Percentiles rank a stretch among this genome's conserved stretches.
These are phyloP conservation scores for Carallia pectinifolia DNA, from an alignment of 345 rosid species.

Conservation along the genomic window DNA sequence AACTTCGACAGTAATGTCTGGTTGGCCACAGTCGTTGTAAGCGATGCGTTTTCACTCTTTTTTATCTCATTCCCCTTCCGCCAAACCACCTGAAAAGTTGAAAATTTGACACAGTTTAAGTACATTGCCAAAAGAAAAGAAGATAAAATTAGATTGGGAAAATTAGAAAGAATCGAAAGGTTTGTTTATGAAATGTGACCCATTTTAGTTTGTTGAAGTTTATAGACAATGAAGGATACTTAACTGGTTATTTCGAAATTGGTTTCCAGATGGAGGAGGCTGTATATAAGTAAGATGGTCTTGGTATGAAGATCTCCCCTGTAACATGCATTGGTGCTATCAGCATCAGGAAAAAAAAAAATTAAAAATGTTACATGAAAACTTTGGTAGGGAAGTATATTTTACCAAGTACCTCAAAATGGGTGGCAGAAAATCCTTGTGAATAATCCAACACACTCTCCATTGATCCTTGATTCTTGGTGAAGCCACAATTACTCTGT, in stretches of 20 bases:
- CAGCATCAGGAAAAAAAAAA: conserved; percentile 6
- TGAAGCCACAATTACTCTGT: conserved; percentile 40
- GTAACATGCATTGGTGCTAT: conserved; percentile 13
- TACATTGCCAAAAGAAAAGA: background rate
- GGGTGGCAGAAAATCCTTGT: conserved; percentile 65
- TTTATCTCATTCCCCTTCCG: conserved; percentile 22
- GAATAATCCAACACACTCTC: conserved; percentile 59
- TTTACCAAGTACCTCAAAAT: conserved; percentile 50
- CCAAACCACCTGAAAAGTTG: conserved; percentile 44
- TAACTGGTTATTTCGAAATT: conserved; percentile 51
- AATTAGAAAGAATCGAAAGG: background rate
- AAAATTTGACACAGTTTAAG: conserved; percentile 7
- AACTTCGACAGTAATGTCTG: conserved; percentile 12
- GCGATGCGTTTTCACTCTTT: conserved; percentile 8
- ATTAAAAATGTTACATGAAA: too few relatives aligned
- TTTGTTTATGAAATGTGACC: background rate
- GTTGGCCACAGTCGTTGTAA: conserved; percentile 7
- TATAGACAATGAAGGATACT: conserved; percentile 8
- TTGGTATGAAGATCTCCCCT: conserved; percentile 53
- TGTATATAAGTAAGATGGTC: conserved; percentile 39
- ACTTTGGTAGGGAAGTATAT: too few relatives aligned
- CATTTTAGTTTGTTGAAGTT: too few relatives aligned
- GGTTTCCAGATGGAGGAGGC: conserved; percentile 41
- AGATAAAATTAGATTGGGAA: background rate
- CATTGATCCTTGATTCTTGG: conserved; percentile 43